Evolutionary conservation across 148 eudicot genomes (phyloP).

Genomic region (Vaccinium darrowii): DNA sequence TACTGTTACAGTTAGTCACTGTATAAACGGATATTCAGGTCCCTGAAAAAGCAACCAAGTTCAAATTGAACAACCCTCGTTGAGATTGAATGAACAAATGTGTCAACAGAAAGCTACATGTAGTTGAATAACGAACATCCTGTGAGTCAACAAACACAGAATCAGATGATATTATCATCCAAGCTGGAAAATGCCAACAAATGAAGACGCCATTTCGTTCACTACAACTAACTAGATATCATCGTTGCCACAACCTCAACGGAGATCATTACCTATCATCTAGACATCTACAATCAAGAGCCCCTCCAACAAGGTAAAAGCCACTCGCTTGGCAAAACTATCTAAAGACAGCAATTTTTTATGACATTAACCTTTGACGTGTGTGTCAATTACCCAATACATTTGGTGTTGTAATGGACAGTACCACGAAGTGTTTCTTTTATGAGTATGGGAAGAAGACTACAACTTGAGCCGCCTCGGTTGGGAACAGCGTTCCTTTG

Average conservation of each 20-base stretch:
- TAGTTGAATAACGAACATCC: background rate
- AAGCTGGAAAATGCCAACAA: background rate
- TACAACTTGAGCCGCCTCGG: background rate
- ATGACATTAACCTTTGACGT: background rate
- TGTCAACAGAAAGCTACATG: background rate
- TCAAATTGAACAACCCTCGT: background rate
- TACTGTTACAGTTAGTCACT: background rate
- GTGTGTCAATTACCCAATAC: background rate
- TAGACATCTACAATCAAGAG: background rate
- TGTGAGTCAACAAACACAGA: background rate
- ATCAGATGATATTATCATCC: background rate
- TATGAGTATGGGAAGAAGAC: background rate
- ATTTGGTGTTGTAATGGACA: background rate
- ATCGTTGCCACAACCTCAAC: background rate
- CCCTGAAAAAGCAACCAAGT: background rate
- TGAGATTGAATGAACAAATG: background rate
- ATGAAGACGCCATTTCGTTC: background rate
- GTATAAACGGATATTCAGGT: background rate
- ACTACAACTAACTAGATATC: background rate
- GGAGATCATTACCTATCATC: background rate
- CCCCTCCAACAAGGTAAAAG: background rate
- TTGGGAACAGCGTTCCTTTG: background rate
- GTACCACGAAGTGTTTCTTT: background rate
- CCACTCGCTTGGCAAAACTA: background rate
- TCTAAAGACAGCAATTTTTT: background rate